Percentiles rank a stretch among this genome's conserved stretches.
phyloP scores from a whole-genome alignment of 1,139 yeast genomes.

The Starmera stellimalicola region DNA sequence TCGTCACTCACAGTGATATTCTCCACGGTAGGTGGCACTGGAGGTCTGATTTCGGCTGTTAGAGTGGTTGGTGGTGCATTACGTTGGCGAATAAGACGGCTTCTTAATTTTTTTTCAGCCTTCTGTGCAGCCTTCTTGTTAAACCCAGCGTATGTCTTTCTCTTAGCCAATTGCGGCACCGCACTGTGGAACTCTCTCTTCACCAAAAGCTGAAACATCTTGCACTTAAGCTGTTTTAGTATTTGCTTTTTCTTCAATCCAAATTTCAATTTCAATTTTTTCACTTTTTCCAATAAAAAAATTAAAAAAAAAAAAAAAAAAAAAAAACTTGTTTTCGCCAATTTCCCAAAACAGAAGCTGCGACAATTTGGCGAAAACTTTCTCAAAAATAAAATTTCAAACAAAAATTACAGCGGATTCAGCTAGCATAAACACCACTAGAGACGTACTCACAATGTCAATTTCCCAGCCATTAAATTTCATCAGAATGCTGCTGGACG shows the following conservation, averaged over 20 bases:
- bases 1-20: constrained; percentile 69
- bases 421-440: background rate
- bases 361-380: background rate
- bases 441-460: background rate
- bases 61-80: background rate
- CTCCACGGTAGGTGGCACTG: constrained; percentile 72
- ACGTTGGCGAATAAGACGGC: background rate
- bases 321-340: background rate
- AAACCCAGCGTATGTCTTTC: background rate
- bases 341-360: background rate
- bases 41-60: constrained; percentile 47
- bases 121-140: background rate
- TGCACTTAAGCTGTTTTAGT: no score
- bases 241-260: background rate
- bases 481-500: constrained; percentile 81
- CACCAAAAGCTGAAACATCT: no score
- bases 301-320: no score
- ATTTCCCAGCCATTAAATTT: constrained; percentile 75
- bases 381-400: background rate
- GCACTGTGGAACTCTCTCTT: constrained; percentile 1
- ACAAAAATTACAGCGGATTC: background rate
- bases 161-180: background rate
- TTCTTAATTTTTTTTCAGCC: background rate
- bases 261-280: background rate
- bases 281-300: background rate